Conservation (phyloP, 176 grass and related monocot genomes). For the Rhynchospora tenuis region DNA sequence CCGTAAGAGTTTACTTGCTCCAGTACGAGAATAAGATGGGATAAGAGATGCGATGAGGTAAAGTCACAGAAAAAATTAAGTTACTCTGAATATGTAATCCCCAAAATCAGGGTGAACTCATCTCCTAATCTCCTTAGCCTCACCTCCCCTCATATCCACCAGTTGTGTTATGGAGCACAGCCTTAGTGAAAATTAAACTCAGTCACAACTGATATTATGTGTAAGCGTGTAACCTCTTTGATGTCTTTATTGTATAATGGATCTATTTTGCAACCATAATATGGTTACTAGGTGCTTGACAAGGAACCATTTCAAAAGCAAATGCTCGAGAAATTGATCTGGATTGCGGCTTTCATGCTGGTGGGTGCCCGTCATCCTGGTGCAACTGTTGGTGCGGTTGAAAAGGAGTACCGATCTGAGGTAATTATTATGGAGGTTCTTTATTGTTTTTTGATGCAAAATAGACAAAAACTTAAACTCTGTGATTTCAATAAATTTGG, state of each 20-base stretch:
- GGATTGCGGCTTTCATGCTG: conserved; percentile 98
- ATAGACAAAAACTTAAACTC: not conserved
- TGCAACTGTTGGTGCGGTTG: conserved; percentile 67
- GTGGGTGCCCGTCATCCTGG: conserved; percentile 88
- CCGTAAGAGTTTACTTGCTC: too few relatives aligned
- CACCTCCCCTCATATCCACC: too few relatives aligned
- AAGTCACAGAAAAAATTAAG: too few relatives aligned
- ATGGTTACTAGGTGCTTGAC: conserved; percentile 57
- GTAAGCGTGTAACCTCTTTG: not conserved
- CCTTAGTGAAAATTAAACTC: too few relatives aligned
- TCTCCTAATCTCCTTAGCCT: too few relatives aligned
- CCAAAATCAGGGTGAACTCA: too few relatives aligned
- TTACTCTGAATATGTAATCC: too few relatives aligned
- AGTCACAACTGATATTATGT: too few relatives aligned
- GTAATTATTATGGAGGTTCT: conserved; percentile 25
- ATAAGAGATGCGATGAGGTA: too few relatives aligned
- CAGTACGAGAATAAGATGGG: too few relatives aligned
- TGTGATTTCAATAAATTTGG: not conserved
- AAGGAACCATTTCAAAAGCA: conserved; percentile 88
- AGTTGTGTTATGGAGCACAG: too few relatives aligned
- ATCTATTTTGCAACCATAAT: not conserved
- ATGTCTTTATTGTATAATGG: not conserved
- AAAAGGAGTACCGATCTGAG: conserved; percentile 65
- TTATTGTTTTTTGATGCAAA: not conserved
- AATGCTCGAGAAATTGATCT: conserved; percentile 97